Evolutionary conservation across 139 green algal genomes (phyloP).

Genomic region (Eudorina sp.): DNA sequence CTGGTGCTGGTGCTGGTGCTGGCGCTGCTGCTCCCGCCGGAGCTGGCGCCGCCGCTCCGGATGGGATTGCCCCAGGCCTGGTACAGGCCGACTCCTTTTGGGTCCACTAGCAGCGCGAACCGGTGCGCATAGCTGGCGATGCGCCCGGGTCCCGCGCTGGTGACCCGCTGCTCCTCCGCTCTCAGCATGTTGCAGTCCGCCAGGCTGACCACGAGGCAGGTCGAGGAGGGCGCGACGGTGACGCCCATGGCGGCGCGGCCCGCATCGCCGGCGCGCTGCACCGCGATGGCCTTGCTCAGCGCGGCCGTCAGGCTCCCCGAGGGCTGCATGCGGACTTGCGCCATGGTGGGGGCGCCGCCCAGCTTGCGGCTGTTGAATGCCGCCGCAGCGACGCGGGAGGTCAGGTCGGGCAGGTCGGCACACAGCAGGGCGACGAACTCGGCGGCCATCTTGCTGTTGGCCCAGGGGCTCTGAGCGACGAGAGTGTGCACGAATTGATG

Average conservation of each 20-base stretch:
- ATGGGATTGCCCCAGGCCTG: constrained; percentile 2
- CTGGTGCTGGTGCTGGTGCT: background rate
- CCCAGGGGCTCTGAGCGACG: background rate
- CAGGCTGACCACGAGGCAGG: background rate
- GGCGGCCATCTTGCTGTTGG: background rate
- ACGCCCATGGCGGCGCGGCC: background rate
- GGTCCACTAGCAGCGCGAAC: background rate
- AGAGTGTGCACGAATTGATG: background rate
- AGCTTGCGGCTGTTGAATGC: constrained; percentile 16
- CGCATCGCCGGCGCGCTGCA: background rate
- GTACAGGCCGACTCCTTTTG: background rate
- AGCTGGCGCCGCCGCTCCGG: background rate
- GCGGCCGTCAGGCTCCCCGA: background rate
- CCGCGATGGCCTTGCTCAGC: constrained; percentile 7
- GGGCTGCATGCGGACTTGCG: constrained; percentile 1
- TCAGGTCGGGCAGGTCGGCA: background rate
- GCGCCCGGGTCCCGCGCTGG: background rate
- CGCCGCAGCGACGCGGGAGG: background rate
- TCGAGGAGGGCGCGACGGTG: background rate
- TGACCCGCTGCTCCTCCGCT: background rate
- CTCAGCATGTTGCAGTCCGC: background rate
- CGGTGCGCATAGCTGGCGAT: background rate
- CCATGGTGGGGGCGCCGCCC: background rate
- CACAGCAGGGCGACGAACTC: background rate
- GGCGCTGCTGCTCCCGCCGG: background rate